These are phyloP conservation scores for Neonectria coccinea DNA, from an alignment of 2,329 filamentous ascomycete species.

Conservation along the genomic window DNA sequence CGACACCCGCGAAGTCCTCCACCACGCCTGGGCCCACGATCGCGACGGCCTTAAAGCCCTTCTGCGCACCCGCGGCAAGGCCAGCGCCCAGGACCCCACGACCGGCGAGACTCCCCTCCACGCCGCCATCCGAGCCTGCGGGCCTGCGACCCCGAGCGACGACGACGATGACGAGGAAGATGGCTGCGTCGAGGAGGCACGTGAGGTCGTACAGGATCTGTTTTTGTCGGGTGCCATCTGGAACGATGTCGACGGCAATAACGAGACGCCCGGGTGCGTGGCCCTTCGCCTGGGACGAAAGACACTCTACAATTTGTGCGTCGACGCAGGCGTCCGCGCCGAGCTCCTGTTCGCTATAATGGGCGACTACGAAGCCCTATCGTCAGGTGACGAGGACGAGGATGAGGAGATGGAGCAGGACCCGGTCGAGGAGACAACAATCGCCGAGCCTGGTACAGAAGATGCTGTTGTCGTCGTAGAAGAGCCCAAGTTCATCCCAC, in stretches of 20 bases:
- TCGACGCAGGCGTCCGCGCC: conserved; percentile 90
- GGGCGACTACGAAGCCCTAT: conserved; percentile 82
- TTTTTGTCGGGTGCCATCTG: conserved; percentile 93
- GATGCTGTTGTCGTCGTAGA: conserved; percentile 47
- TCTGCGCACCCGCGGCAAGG: conserved; percentile 70
- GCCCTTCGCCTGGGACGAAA: conserved; percentile 76
- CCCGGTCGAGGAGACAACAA: conserved; percentile 56
- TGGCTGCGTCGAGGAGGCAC: conserved; percentile 68
- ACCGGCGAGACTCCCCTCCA: conserved; percentile 92
- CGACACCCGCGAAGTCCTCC: conserved; percentile 63
- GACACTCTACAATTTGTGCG: conserved; percentile 82
- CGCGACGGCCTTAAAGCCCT: conserved; percentile 75
- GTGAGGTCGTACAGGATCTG: conserved; percentile 78
- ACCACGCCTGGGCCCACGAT: conserved; percentile 70
- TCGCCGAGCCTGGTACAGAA: conserved; percentile 48
- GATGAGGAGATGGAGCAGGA: conserved; percentile 62
- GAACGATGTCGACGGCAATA: conserved; percentile 90
- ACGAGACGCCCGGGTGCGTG: conserved; percentile 93
- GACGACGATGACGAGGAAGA: conserved; percentile 49
- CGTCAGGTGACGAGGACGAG: conserved; percentile 63
- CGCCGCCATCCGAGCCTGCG: conserved; percentile 85
- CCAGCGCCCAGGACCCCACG: conserved; percentile 84
- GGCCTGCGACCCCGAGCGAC: conserved; percentile 51
- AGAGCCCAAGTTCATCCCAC: conserved; percentile 49
- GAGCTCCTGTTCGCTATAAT: conserved; percentile 87